A percentile compares a stretch with the other conserved stretches of the same genome.
Conservation (phyloP, 352 stramenopile species). For the Globisporangium cederbergense region DNA sequence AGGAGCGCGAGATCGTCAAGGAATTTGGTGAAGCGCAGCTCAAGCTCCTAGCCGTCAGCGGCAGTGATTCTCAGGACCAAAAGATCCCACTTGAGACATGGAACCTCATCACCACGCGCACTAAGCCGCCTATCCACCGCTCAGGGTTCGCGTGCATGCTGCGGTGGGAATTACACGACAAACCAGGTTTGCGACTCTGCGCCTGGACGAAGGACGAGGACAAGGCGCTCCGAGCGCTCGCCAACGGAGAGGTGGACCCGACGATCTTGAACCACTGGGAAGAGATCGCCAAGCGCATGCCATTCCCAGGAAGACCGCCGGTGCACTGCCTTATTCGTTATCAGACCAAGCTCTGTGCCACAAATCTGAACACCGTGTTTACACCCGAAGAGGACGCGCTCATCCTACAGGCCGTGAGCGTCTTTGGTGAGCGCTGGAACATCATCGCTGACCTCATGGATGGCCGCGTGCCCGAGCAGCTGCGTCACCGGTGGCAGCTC, state of each 20-base stretch:
- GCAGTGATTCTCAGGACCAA: not conserved
- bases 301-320: slow-evolving; percentile 35
- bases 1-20: slow-evolving; percentile 53
- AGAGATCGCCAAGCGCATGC: slow-evolving; percentile 47
- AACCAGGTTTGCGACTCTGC: slow-evolving; percentile 40
- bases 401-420: slow-evolving; percentile 43
- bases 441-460: slow-evolving; percentile 77
- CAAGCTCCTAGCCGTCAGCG: slow-evolving; percentile 15
- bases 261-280: slow-evolving; percentile 47
- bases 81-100: slow-evolving; percentile 41
- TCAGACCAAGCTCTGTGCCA: slow-evolving; percentile 44
- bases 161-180: slow-evolving; percentile 71
- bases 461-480: slow-evolving; percentile 63
- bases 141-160: slow-evolving; percentile 69
- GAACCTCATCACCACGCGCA: slow-evolving; percentile 38
- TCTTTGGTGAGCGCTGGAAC: slow-evolving; percentile 81
- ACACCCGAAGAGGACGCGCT: slow-evolving; percentile 46
- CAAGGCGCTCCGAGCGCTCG: slow-evolving; percentile 30
- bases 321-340: slow-evolving; percentile 57
- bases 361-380: slow-evolving; percentile 43
- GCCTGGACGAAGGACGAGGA: slow-evolving; percentile 63
- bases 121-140: slow-evolving; percentile 39
- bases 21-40: slow-evolving; percentile 41
- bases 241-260: slow-evolving; percentile 35
- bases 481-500: slow-evolving; percentile 73